phyloP scores from a whole-genome alignment of 2,329 filamentous ascomycete genomes.

The Reticulascus tulasneorum region DNA sequence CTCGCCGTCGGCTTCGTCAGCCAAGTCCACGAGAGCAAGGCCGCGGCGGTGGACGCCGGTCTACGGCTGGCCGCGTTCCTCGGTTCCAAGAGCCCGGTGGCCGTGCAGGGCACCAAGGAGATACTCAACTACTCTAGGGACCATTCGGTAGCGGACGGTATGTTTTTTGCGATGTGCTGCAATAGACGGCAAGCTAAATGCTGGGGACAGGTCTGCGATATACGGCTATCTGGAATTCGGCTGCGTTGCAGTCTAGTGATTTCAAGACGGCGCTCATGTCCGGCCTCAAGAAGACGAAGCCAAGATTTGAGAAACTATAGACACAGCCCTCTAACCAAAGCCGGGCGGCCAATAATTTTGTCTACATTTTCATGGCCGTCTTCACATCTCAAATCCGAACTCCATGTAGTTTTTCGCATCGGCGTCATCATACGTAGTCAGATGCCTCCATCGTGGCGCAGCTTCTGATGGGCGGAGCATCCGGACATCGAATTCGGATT shows the following conservation, averaged over 20 bases:
- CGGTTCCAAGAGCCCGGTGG: constrained; percentile 80
- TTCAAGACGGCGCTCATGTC: constrained; percentile 70
- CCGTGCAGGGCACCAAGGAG: constrained; percentile 84
- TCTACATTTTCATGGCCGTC: too few species aligned
- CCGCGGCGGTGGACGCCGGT: constrained; percentile 57
- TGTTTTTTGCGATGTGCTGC: constrained; percentile 24
- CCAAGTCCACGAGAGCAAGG: constrained; percentile 60
- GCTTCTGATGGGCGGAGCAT: too few species aligned
- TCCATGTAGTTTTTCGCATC: too few species aligned
- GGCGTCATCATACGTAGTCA: too few species aligned
- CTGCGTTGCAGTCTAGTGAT: constrained; percentile 77
- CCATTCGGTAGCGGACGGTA: constrained; percentile 71
- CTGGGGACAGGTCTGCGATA: constrained; percentile 63
- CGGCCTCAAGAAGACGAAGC: constrained; percentile 72
- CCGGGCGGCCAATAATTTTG: too few species aligned
- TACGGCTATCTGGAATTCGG: constrained; percentile 83
- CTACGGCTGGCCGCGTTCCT: constrained; percentile 62
- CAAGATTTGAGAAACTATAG: constrained; percentile 81
- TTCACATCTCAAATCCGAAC: too few species aligned
- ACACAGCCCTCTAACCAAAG: too few species aligned
- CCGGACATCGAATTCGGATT: too few species aligned
- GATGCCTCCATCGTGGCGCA: too few species aligned
- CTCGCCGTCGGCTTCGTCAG: constrained; percentile 66
- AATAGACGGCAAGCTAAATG: constrained; percentile 1
- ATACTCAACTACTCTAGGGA: constrained; percentile 79